Percentiles rank a stretch among this genome's conserved stretches.
These are phyloP conservation scores for Microthlaspi erraticum DNA, from an alignment of 345 rosid genomes.

Conservation along the genomic window DNA sequence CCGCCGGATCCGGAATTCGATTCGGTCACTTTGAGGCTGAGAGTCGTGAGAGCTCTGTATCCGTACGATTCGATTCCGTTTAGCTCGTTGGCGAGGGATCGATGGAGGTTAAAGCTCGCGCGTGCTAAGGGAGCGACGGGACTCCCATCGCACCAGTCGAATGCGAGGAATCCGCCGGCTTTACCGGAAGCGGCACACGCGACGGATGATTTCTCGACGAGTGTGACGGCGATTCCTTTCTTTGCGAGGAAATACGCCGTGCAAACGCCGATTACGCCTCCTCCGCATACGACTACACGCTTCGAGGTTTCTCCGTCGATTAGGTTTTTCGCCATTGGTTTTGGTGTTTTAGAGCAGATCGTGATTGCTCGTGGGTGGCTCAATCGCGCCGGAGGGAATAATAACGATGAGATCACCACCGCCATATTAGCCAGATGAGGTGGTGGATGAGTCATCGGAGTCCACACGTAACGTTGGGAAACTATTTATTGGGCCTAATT, in stretches of 20 bases:
- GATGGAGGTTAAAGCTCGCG: slow-evolving; percentile 85
- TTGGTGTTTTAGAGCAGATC: slow-evolving; percentile 40
- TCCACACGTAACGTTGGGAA: slow-evolving; percentile 15
- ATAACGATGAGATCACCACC: slow-evolving; percentile 25
- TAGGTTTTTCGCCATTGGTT: slow-evolving; percentile 7
- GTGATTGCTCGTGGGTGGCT: slow-evolving; percentile 3
- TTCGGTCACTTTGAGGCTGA: slow-evolving; percentile 68
- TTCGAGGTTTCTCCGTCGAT: slow-evolving; percentile 31
- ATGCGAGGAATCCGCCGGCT: slow-evolving; percentile 90
- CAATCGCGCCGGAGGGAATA: slow-evolving; percentile 4
- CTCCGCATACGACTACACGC: slow-evolving; percentile 74
- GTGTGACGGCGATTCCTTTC: slow-evolving; percentile 69
- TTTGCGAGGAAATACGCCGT: slow-evolving; percentile 83
- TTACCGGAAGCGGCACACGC: slow-evolving; percentile 94
- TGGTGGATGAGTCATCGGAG: slow-evolving; percentile 30
- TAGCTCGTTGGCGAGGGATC: slow-evolving; percentile 73
- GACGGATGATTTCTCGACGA: slow-evolving; percentile 74
- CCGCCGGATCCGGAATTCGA: slow-evolving; percentile 37
- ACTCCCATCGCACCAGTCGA: slow-evolving; percentile 89
- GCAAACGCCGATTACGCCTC: slow-evolving; percentile 89
- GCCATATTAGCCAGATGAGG: slow-evolving; percentile 34
- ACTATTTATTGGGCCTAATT: slow-evolving; percentile 23
- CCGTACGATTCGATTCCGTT: slow-evolving; percentile 75
- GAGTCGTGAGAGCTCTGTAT: slow-evolving; percentile 69
- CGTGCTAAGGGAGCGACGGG: slow-evolving; percentile 68